Evolutionary conservation across 1,284 basidiomycete species (phyloP).

Genomic region (Trametes hirsuta): DNA sequence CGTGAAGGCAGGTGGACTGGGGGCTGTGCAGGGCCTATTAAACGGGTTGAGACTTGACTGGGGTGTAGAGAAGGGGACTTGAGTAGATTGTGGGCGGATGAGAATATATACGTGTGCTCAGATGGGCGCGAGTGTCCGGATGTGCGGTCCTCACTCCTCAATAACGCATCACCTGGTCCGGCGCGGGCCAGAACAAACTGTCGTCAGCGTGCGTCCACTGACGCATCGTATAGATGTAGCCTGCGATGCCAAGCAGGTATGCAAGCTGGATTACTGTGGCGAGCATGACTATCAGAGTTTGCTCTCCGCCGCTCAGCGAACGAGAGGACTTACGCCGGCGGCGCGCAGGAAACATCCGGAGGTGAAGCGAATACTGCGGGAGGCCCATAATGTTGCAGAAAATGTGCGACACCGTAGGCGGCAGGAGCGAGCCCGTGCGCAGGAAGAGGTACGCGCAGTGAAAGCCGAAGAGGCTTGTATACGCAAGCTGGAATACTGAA

Average conservation of each 20-base stretch:
- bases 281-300: constrained; percentile 1
- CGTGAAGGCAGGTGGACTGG: constrained; percentile 2
- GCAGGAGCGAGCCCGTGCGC: constrained; percentile 68
- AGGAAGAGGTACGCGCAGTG: constrained; percentile 88
- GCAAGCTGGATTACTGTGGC: constrained; percentile 33
- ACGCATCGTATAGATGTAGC: constrained; percentile 37
- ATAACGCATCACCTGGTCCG: constrained; percentile 15
- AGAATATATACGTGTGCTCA: neutral
- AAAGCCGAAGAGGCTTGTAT: constrained; percentile 93
- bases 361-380: constrained; percentile 53
- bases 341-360: constrained; percentile 33
- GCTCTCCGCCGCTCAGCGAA: neutral
- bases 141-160: constrained; percentile 3
- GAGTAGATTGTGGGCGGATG: neutral
- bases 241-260: constrained; percentile 36
- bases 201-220: constrained; percentile 33
- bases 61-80: neutral
- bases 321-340: constrained; percentile 31
- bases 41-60: neutral
- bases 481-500: constrained; percentile 83
- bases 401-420: constrained; percentile 76
- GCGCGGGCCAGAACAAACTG: constrained; percentile 33
- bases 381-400: constrained; percentile 96
- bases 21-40: neutral
- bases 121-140: neutral